phyloP scores from a whole-genome alignment of 2,329 filamentous ascomycete genomes.

The Penicillium aurantiogriseum region DNA sequence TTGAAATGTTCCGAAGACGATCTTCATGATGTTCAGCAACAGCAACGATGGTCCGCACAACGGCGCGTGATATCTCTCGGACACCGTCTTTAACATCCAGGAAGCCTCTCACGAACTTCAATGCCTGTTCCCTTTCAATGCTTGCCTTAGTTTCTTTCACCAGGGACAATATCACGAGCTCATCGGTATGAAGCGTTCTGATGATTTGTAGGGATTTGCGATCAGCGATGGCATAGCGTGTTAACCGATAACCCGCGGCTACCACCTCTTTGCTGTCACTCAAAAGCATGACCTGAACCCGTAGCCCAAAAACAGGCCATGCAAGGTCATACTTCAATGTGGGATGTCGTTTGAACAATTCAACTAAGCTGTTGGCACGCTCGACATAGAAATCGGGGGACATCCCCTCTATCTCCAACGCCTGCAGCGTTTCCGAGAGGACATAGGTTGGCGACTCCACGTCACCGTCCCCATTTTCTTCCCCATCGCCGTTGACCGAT shows the following conservation, averaged over 20 bases:
- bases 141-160: conserved; percentile 97
- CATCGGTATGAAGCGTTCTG: conserved; percentile 83
- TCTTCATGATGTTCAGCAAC: conserved; percentile 86
- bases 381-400: conserved; percentile 92
- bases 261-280: conserved; percentile 96
- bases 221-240: conserved; percentile 91
- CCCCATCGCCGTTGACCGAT: conserved; percentile 37
- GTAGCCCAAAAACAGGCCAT: conserved; percentile 90
- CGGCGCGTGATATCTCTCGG: conserved; percentile 77
- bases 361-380: conserved; percentile 87
- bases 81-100: conserved; percentile 93
- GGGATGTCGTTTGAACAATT: conserved; percentile 89
- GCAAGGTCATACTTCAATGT: conserved; percentile 94
- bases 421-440: conserved; percentile 84
- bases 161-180: conserved; percentile 83
- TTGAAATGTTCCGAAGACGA: conserved; percentile 81
- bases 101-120: conserved; percentile 95
- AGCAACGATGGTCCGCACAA: conserved; percentile 85
- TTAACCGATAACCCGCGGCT: conserved; percentile 89
- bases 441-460: conserved; percentile 87
- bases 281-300: conserved; percentile 93
- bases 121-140: conserved; percentile 90
- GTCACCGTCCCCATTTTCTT: conserved; percentile 63
- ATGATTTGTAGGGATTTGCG: conserved; percentile 85
- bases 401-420: conserved; percentile 83